A percentile compares a stretch with the other conserved stretches of the same genome.
Evolutionary conservation across 2,329 filamentous ascomycete species (phyloP).

Genomic region (Pezicula neosporulosa): DNA sequence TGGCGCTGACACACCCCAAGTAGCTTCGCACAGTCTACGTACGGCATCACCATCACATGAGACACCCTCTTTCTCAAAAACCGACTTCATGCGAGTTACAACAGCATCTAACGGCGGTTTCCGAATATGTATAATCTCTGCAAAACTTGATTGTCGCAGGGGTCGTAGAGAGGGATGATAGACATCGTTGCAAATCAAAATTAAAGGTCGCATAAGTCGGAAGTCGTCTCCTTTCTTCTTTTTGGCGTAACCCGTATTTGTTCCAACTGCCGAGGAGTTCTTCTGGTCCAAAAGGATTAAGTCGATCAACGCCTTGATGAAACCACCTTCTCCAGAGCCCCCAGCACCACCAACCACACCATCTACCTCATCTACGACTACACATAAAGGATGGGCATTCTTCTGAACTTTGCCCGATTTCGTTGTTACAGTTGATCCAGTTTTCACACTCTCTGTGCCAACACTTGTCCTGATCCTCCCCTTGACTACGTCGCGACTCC

Average conservation of each 20-base stretch:
- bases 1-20: slow-evolving; percentile 80
- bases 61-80: slow-evolving; percentile 89
- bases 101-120: slow-evolving; percentile 87
- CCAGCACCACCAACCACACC: slow-evolving; percentile 83
- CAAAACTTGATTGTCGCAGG: slow-evolving; percentile 77
- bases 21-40: slow-evolving; percentile 76
- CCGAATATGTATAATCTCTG: slow-evolving; percentile 88
- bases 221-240: slow-evolving; percentile 82
- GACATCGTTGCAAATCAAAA: slow-evolving; percentile 95
- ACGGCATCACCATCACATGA: slow-evolving; percentile 86
- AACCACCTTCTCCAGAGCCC: slow-evolving; percentile 81
- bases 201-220: slow-evolving; percentile 78
- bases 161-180: slow-evolving; percentile 88
- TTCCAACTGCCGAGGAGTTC: slow-evolving; percentile 48
- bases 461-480: slow-evolving; percentile 88
- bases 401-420: slow-evolving; percentile 57
- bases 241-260: slow-evolving; percentile 32
- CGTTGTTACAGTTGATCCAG: slow-evolving; percentile 52
- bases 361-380: slow-evolving; percentile 95
- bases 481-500: slow-evolving; percentile 85
- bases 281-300: slow-evolving; percentile 82
- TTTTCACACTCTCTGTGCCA: slow-evolving; percentile 90
- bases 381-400: slow-evolving; percentile 81
- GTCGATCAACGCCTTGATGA: slow-evolving; percentile 92
- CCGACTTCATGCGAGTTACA: slow-evolving; percentile 71